These are phyloP conservation scores for Stereum hirsutum DNA, from an alignment of 1,284 basidiomycete species.

Conservation along the genomic window DNA sequence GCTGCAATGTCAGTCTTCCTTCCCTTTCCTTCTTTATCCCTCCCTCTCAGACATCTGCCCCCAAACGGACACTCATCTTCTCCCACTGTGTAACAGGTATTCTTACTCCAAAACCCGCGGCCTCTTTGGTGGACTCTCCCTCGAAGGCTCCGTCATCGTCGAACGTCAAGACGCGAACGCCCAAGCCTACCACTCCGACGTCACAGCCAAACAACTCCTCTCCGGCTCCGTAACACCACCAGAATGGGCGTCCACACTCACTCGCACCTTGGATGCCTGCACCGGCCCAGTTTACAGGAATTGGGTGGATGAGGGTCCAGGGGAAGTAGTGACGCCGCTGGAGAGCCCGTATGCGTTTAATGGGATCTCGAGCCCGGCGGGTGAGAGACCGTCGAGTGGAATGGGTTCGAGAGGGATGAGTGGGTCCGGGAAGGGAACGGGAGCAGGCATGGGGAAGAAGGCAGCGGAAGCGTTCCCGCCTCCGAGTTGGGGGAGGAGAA, in stretches of 20 bases:
- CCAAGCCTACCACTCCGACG: conserved; percentile 68
- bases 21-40: background rate
- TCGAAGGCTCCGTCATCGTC: conserved; percentile 92
- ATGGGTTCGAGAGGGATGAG: background rate
- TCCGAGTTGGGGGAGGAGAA: background rate
- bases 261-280: conserved; percentile 64
- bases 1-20: conserved; percentile 70
- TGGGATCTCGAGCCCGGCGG: conserved; percentile 32
- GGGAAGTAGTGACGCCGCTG: conserved; percentile 12
- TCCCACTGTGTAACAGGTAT: no score
- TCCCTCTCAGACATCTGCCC: conserved; percentile 4
- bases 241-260: conserved; percentile 67
- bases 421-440: background rate
- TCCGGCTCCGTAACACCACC: conserved; percentile 70
- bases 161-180: conserved; percentile 90
- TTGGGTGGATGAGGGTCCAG: conserved; percentile 54
- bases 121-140: conserved; percentile 75
- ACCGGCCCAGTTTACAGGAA: conserved; percentile 60
- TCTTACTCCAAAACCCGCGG: conserved; percentile 94
- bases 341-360: conserved; percentile 48
- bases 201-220: conserved; percentile 73
- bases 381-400: conserved; percentile 18
- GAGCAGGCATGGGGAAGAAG: background rate
- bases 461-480: background rate
- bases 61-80: no score